Evolutionary conservation across 495 filamentous ascomycete species (phyloP).

Genomic region (Polyplosphaeria fusca): DNA sequence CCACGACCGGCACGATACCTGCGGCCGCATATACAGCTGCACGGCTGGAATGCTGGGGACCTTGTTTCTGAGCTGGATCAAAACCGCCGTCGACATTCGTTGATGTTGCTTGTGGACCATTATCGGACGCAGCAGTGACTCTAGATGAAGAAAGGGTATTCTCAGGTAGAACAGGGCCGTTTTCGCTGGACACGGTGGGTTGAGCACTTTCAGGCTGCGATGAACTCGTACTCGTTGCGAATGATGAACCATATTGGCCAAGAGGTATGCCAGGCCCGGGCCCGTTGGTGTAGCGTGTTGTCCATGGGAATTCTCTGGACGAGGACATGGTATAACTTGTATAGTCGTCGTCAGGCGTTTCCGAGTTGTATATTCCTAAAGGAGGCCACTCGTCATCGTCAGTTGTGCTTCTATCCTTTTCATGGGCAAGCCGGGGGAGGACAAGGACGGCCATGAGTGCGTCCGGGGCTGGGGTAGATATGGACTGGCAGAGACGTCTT

Average conservation of each 20-base stretch:
- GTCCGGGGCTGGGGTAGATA: background rate
- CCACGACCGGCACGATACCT: slow-evolving; percentile 6
- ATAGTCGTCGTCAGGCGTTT: too few species aligned
- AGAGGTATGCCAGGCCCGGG: too few species aligned
- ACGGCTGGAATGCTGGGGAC: background rate
- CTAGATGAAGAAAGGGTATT: background rate
- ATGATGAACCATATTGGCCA: too few species aligned
- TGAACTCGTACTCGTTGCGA: background rate
- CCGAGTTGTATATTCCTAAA: too few species aligned
- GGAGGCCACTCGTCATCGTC: too few species aligned
- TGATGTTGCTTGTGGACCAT: background rate
- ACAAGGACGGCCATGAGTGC: background rate
- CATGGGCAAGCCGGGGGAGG: background rate
- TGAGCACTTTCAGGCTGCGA: background rate
- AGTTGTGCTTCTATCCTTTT: too few species aligned
- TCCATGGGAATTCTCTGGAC: too few species aligned
- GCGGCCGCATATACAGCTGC: slow-evolving; percentile 2
- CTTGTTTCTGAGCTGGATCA: background rate
- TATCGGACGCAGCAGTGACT: background rate
- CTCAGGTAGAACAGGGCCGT: too few species aligned
- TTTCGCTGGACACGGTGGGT: background rate
- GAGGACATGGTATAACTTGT: too few species aligned
- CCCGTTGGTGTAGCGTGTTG: too few species aligned
- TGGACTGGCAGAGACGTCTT: background rate
- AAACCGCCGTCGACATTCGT: background rate